phyloP scores from a whole-genome alignment of 768 basidiomycete species.

The Flagelloscypha sp. region DNA sequence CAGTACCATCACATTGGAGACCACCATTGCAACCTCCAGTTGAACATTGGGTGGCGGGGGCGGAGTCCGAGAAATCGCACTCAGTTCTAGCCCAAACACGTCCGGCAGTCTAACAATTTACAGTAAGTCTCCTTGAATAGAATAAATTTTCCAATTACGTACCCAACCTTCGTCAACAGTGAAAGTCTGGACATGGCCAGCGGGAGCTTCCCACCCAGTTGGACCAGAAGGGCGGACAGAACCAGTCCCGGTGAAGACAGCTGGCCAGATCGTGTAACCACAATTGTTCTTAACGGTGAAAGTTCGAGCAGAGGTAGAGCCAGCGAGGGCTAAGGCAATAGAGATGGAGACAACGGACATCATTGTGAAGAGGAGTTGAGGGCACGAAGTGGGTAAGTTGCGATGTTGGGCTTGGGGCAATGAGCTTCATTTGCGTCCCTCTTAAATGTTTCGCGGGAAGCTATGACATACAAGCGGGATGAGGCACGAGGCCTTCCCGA shows the following conservation, averaged over 20 bases:
- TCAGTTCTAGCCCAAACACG: conserved; percentile 54
- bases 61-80: conserved; percentile 50
- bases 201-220: conserved; percentile 10
- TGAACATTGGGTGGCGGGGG: conserved; percentile 52
- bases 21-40: conserved; percentile 68
- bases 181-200: conserved; percentile 19
- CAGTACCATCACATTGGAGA: conserved; percentile 45
- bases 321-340: conserved; percentile 13
- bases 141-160: too few relatives aligned
- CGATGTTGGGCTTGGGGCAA: too few relatives aligned
- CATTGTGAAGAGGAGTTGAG: too few relatives aligned
- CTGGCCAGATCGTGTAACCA: conserved; percentile 39
- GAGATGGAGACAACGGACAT: conserved; percentile 6
- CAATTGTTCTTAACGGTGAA: conserved; percentile 35
- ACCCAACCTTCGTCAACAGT: conserved; percentile 40
- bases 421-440: too few relatives aligned
- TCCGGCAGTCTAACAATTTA: too few relatives aligned
- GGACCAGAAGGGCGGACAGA: too few relatives aligned
- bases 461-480: too few relatives aligned
- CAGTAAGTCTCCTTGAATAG: too few relatives aligned
- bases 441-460: too few relatives aligned
- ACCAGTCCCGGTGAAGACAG: too few relatives aligned
- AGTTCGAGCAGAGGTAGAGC: conserved; percentile 22
- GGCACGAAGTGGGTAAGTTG: too few relatives aligned
- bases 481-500: too few relatives aligned